phyloP scores from a whole-genome alignment of 2,329 filamentous ascomycete genomes.

The Neonectria coccinea region DNA sequence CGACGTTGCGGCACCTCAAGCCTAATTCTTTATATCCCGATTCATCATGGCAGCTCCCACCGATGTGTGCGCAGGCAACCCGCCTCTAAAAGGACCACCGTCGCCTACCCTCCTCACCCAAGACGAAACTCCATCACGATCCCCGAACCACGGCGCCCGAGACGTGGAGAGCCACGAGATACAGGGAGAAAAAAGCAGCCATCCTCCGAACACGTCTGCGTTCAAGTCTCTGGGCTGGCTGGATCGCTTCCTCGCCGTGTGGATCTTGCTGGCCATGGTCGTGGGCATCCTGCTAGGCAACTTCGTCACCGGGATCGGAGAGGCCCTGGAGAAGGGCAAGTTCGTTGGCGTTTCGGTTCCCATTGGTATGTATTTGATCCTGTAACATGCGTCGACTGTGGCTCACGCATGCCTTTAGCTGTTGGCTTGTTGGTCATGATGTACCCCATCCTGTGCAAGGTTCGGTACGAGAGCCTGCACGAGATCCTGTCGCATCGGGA shows the following conservation, averaged over 20 bases:
- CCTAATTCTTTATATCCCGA: too few relatives aligned
- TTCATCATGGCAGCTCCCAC: neutral
- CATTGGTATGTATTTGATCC: slow-evolving; percentile 62
- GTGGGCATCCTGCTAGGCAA: slow-evolving; percentile 82
- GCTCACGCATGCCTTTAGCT: slow-evolving; percentile 58
- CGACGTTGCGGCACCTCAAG: neutral
- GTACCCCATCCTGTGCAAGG: slow-evolving; percentile 92
- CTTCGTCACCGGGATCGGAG: slow-evolving; percentile 72
- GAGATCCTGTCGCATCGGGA: slow-evolving; percentile 68
- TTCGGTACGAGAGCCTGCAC: slow-evolving; percentile 81
- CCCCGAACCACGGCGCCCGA: slow-evolving; percentile 2
- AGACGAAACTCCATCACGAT: slow-evolving; percentile 6
- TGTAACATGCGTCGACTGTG: neutral
- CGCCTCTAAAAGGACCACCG: neutral
- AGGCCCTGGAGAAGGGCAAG: slow-evolving; percentile 74
- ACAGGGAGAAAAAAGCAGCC: neutral
- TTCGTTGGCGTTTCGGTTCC: slow-evolving; percentile 78
- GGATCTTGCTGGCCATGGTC: slow-evolving; percentile 84
- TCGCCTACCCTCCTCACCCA: neutral
- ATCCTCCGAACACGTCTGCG: slow-evolving; percentile 47
- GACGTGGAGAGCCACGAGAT: slow-evolving; percentile 27
- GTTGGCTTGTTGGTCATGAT: slow-evolving; percentile 90
- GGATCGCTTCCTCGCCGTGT: slow-evolving; percentile 73
- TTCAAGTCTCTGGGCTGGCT: slow-evolving; percentile 69
- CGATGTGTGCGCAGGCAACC: neutral